Evolutionary conservation across 2,329 filamentous ascomycete genomes (phyloP), one percentile per base, ranked within the genome.

Genomic region (Colletotrichum zoysiae): DNA sequence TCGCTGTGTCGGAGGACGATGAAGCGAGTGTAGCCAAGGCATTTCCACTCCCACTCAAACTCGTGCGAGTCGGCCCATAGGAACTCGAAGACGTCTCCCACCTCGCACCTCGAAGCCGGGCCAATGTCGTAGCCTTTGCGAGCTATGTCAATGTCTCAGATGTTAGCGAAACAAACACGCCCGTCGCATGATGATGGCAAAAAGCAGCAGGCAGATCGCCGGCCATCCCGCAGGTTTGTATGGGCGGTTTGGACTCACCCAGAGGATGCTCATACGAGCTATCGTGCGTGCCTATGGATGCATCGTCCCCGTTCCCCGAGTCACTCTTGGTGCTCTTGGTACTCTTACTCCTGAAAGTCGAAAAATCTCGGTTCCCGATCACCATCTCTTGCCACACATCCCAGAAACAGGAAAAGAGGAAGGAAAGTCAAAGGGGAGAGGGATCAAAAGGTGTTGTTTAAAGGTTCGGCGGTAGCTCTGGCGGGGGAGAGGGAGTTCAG

Each of bases 331-430:
- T 64, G 60, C 69, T 71, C 69, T 71, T 71, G 69, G 69, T 71
- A 71, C 69, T 71, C 69, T 71, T 71, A 56, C 69, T 71, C 69
- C 69, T 69, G 40, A 71, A 71, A 56, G 44, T 71, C 46, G 69
- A 64, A 64, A 71, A 71, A 42, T 71, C 69, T 55, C 59, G 65
- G 58, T 71, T 71, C 69, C 69, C 69, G 69, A 71, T 71, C 69
- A 71, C 69, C 69, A 71, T 71, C 69, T 71, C 69, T 71, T 71
- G 69, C 69, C 65, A 65, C 69, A 71, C 69, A 71, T 71, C 69
- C 69, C 69, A 71, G 59, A 38, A 64, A 56, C 46, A 69, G 30
- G 59, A 69, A 55, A 56, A 30, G 46, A 69, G 59, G 59, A 46
- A 65, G 42, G 23, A 46, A n/a, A n/a, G 26, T 38, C 33, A 42